Evolutionary conservation across 2,329 filamentous ascomycete species (phyloP).

Genomic region (Stachybotrys chartarum): DNA sequence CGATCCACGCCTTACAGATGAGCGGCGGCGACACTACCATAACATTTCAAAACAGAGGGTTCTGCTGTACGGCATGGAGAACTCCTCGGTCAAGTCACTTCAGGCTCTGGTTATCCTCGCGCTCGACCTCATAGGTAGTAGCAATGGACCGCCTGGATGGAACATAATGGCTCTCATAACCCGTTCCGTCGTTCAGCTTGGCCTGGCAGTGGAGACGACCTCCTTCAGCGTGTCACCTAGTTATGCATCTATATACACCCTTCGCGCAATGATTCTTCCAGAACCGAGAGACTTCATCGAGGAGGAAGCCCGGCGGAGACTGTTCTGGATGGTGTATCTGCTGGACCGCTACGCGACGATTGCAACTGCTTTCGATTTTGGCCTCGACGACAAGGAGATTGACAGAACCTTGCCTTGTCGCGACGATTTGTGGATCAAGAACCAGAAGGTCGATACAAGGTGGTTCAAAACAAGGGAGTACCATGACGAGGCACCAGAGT

Average conservation of each 20-base stretch:
- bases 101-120: slow-evolving; percentile 85
- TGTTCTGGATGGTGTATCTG: slow-evolving; percentile 94
- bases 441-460: slow-evolving; percentile 74
- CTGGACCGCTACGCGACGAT: slow-evolving; percentile 87
- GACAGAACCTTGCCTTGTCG: slow-evolving; percentile 81
- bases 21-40: slow-evolving; percentile 69
- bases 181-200: slow-evolving; percentile 80
- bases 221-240: slow-evolving; percentile 72
- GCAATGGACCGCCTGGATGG: slow-evolving; percentile 88
- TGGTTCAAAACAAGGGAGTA: slow-evolving; percentile 61
- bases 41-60: slow-evolving; percentile 79
- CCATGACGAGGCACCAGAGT: slow-evolving; percentile 42
- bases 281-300: slow-evolving; percentile 83
- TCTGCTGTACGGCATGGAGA: slow-evolving; percentile 78
- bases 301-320: slow-evolving; percentile 73
- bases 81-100: slow-evolving; percentile 80
- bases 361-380: slow-evolving; percentile 87
- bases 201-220: slow-evolving; percentile 74
- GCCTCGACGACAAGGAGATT: slow-evolving; percentile 81
- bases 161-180: slow-evolving; percentile 86
- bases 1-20: slow-evolving; percentile 66
- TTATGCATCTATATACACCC: slow-evolving; percentile 81
- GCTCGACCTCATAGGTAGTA: slow-evolving; percentile 75
- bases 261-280: slow-evolving; percentile 76
- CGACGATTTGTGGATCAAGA: slow-evolving; percentile 78